A percentile compares a stretch with the other conserved stretches of the same genome.
These are phyloP conservation scores for Argentina anserina DNA, from an alignment of 306 rosid species.

Conservation along the genomic window DNA sequence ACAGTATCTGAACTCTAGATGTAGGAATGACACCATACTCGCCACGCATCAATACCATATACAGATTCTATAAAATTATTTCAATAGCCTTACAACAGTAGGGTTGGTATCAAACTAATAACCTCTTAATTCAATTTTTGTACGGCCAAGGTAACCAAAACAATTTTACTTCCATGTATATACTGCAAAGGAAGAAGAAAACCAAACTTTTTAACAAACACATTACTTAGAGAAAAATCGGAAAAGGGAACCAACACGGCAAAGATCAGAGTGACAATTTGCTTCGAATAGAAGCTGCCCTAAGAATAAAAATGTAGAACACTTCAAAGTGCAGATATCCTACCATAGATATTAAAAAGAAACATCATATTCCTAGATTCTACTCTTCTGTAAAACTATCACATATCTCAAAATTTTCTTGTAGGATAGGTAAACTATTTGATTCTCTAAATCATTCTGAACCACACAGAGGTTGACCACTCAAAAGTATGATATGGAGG, in stretches of 20 bases:
- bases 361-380: neutral
- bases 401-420: neutral
- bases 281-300: neutral
- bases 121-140: neutral
- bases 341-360: neutral
- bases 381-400: neutral
- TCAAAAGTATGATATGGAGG: neutral
- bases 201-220: neutral
- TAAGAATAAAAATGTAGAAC: neutral
- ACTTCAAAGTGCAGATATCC: neutral
- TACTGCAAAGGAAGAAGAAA: neutral
- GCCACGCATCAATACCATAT: neutral
- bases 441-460: neutral
- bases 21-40: neutral
- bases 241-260: neutral
- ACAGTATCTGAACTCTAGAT: slow-evolving; percentile 13
- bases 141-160: neutral
- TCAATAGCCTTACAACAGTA: neutral
- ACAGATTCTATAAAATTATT: neutral
- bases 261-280: neutral
- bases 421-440: neutral
- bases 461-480: neutral
- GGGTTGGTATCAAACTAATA: neutral
- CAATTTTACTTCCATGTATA: neutral
- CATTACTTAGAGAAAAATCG: neutral